These are phyloP conservation scores for Elaeis guineensis DNA, from an alignment of 176 grass and related monocot species.

Conservation along the genomic window DNA sequence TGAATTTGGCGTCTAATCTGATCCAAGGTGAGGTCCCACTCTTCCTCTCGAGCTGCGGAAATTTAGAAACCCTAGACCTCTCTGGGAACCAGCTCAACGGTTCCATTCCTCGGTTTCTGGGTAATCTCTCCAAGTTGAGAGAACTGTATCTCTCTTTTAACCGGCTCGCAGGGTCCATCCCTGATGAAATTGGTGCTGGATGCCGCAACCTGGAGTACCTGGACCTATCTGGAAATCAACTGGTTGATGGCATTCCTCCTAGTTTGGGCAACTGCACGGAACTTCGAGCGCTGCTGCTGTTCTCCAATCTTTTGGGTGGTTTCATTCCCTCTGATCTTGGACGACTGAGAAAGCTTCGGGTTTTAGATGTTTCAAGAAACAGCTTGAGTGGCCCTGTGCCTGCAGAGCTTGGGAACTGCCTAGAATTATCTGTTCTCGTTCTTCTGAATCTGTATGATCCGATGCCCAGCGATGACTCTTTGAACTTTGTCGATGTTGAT, in stretches of 20 bases:
- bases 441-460: conserved; percentile 51
- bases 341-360: conserved; percentile 44
- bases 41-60: conserved; percentile 36
- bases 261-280: conserved; percentile 43
- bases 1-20: conserved; percentile 52
- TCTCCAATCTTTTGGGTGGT: conserved; percentile 57
- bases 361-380: conserved; percentile 70
- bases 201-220: conserved; percentile 30
- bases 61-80: conserved; percentile 55
- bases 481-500: background rate
- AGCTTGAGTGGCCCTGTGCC: conserved; percentile 56
- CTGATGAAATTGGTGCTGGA: conserved; percentile 22
- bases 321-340: conserved; percentile 62
- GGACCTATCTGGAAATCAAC: conserved; percentile 48
- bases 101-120: conserved; percentile 17
- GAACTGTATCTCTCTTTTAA: conserved; percentile 20
- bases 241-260: conserved; percentile 44
- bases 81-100: conserved; percentile 57
- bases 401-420: conserved; percentile 56
- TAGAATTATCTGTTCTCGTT: conserved; percentile 40
- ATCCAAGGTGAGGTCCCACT: conserved; percentile 53
- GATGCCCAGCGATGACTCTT: conserved; percentile 2
- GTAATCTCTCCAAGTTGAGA: conserved; percentile 11
- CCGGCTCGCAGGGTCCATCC: conserved; percentile 31
- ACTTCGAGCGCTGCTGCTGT: conserved; percentile 50